Percentiles rank a stretch among this genome's conserved stretches.
These are phyloP conservation scores for Backusella morwellensis DNA, from an alignment of 192 early-diverging fungal genomes.

Conservation along the genomic window DNA sequence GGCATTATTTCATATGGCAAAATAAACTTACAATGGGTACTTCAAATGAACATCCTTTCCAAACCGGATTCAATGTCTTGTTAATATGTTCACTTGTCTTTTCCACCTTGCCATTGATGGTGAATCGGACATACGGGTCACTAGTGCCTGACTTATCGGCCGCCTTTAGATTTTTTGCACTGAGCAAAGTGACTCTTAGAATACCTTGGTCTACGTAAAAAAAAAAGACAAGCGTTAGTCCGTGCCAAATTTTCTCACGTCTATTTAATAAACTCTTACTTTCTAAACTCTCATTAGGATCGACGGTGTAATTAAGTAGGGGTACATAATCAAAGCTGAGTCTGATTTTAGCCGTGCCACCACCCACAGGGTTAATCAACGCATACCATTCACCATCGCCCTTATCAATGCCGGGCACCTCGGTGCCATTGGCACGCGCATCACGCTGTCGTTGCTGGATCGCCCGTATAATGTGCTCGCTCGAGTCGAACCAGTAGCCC, in stretches of 20 bases:
- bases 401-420: background rate
- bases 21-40: constrained; percentile 29
- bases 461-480: constrained; percentile 14
- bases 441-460: constrained; percentile 11
- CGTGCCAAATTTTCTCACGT: background rate
- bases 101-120: constrained; percentile 56
- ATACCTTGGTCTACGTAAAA: constrained; percentile 36
- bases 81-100: constrained; percentile 56
- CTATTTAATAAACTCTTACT: constrained; percentile 19
- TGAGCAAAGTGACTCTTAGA: constrained; percentile 35
- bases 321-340: constrained; percentile 32
- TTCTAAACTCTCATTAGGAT: constrained; percentile 35
- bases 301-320: constrained; percentile 20
- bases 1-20: too few relatives aligned
- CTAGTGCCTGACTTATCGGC: constrained; percentile 48
- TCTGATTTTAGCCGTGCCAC: constrained; percentile 14
- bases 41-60: constrained; percentile 32
- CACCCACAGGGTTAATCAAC: constrained; percentile 8
- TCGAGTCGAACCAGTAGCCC: constrained; percentile 28
- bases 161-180: constrained; percentile 30
- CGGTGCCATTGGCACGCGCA: background rate
- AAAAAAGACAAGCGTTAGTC: background rate
- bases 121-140: constrained; percentile 63
- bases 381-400: constrained; percentile 32
- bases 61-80: constrained; percentile 61